phyloP scores from a whole-genome alignment of 2,329 filamentous ascomycete genomes.

The Apiospora sp. region DNA sequence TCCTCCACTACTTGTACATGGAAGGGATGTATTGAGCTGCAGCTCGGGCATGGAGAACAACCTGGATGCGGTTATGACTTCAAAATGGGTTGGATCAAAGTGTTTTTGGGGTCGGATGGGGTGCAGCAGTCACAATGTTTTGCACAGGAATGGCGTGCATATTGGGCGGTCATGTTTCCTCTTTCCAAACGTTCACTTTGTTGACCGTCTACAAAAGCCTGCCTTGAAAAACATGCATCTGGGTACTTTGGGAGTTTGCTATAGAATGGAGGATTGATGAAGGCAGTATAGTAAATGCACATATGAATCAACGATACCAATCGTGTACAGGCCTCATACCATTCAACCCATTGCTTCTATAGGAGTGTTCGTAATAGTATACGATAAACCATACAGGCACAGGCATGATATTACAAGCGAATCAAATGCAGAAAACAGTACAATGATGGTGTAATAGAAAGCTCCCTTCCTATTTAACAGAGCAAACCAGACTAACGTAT shows the following conservation, averaged over 20 bases:
- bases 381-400: neutral
- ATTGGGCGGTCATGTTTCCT: neutral
- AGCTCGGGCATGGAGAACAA: neutral
- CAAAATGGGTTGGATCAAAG: neutral
- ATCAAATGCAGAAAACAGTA: neutral
- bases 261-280: constrained; percentile 1
- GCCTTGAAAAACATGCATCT: neutral
- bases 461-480: neutral
- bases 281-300: constrained; percentile 3
- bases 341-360: too few relatives aligned
- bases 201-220: neutral
- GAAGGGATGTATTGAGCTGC: neutral
- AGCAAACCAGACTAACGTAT: neutral
- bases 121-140: neutral
- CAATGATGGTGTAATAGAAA: neutral
- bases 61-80: neutral
- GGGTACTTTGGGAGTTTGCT: constrained; percentile 11
- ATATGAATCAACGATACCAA: neutral
- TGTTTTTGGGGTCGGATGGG: neutral
- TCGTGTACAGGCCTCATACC: neutral
- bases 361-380: neutral
- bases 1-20: neutral
- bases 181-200: neutral
- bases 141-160: neutral
- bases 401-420: neutral